phyloP scores from a whole-genome alignment of 2,329 filamentous ascomycete genomes.

The Alternaria sp. region DNA sequence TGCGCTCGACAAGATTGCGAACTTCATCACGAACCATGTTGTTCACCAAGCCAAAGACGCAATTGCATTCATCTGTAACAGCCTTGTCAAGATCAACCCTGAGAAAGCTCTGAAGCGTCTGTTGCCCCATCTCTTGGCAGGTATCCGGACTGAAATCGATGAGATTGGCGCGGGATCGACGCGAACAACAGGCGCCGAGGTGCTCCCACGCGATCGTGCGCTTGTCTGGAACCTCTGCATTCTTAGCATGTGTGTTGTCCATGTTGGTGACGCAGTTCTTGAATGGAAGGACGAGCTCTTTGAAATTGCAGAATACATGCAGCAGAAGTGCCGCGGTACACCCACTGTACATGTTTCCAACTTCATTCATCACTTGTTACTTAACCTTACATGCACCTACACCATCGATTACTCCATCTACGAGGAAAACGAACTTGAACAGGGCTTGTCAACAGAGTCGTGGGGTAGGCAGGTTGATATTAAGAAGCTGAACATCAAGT shows the following conservation, averaged over 20 bases:
- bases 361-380: constrained; percentile 93
- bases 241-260: constrained; percentile 97
- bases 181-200: constrained; percentile 90
- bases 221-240: constrained; percentile 98
- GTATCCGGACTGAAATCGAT: constrained; percentile 95
- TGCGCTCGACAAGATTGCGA: constrained; percentile 88
- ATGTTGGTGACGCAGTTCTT: constrained; percentile 89
- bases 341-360: constrained; percentile 97
- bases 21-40: constrained; percentile 92
- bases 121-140: constrained; percentile 87
- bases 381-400: constrained; percentile 95
- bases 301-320: constrained; percentile 94
- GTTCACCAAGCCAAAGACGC: constrained; percentile 97
- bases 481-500: constrained; percentile 81
- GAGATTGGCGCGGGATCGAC: constrained; percentile 96
- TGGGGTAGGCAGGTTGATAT: constrained; percentile 86
- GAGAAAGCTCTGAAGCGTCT: constrained; percentile 92
- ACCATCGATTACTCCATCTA: constrained; percentile 89
- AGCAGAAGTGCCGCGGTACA: constrained; percentile 90
- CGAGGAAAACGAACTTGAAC: constrained; percentile 76
- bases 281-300: constrained; percentile 90
- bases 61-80: constrained; percentile 98
- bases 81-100: constrained; percentile 93
- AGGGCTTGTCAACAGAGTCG: constrained; percentile 77
- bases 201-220: constrained; percentile 89